Evolutionary conservation across 139 green algal species (phyloP).

Genomic region (Parachlorella kessleri): DNA sequence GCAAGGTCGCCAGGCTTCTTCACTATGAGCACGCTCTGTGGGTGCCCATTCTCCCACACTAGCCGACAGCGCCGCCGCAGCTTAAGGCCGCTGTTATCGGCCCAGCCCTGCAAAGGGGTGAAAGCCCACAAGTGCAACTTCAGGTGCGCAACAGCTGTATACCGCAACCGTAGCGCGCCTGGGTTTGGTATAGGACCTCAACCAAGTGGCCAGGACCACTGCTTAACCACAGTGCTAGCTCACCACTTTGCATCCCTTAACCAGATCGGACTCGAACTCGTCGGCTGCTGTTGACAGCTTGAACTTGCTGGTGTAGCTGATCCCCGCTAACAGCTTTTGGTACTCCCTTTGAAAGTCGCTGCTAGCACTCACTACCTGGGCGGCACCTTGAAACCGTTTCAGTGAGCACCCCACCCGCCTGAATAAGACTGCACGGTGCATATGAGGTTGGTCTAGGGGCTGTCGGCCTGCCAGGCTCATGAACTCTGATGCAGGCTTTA

Average conservation of each 20-base stretch:
- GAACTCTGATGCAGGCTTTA: too few species aligned
- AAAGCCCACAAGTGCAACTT: too few species aligned
- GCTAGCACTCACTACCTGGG: too few species aligned
- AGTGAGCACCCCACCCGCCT: too few species aligned
- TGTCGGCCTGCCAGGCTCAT: too few species aligned
- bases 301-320: not conserved
- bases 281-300: not conserved
- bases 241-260: not conserved
- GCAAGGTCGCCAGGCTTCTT: conserved; percentile 72
- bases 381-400: too few species aligned
- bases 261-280: not conserved
- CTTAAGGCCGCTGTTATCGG: conserved; percentile 41
- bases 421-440: too few species aligned
- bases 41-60: conserved; percentile 54
- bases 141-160: too few species aligned
- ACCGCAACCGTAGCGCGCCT: not conserved
- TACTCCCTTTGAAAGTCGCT: too few species aligned
- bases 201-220: not conserved
- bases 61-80: conserved; percentile 57
- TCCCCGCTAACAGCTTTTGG: not conserved
- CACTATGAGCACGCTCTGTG: conserved; percentile 70
- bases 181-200: not conserved
- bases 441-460: too few species aligned
- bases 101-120: conserved; percentile 18
- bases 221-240: not conserved